These are phyloP conservation scores for Blastomyces parvus DNA, from an alignment of 2,329 filamentous ascomycete species.

Conservation along the genomic window DNA sequence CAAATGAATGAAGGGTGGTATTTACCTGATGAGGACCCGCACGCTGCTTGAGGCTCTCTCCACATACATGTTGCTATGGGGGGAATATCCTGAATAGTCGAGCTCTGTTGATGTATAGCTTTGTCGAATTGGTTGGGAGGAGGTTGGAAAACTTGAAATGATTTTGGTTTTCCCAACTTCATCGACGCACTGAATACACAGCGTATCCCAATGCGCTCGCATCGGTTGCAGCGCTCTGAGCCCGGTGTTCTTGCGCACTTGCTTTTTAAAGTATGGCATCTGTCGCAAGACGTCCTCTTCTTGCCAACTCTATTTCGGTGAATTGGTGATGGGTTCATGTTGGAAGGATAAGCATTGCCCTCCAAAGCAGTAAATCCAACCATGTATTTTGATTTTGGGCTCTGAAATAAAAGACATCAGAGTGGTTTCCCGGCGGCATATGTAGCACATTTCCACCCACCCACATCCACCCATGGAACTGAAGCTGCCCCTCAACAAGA, in stretches of 20 bases:
- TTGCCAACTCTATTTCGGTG: slow-evolving; percentile 3
- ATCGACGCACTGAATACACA: background rate
- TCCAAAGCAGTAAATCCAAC: background rate
- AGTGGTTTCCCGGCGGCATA: background rate
- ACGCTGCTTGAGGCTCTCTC: background rate
- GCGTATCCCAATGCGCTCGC: background rate
- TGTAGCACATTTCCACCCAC: background rate
- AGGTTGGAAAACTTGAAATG: background rate
- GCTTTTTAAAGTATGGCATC: slow-evolving; percentile 3
- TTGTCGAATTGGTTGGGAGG: background rate
- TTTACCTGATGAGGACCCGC: background rate
- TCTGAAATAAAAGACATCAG: background rate
- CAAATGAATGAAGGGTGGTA: background rate
- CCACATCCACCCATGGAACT: background rate
- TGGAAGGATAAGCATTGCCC: background rate
- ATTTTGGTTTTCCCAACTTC: background rate
- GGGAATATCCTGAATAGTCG: background rate
- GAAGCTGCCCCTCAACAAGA: background rate
- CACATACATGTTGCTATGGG: no score
- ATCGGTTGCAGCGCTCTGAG: background rate
- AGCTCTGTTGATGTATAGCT: background rate
- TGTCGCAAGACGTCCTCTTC: slow-evolving; percentile 1
- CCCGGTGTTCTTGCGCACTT: background rate
- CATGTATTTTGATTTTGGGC: background rate
- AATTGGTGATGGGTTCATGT: background rate